Evolutionary conservation across 2,329 filamentous ascomycete species (phyloP).

Genomic region (Microthyrium microscopicum): DNA sequence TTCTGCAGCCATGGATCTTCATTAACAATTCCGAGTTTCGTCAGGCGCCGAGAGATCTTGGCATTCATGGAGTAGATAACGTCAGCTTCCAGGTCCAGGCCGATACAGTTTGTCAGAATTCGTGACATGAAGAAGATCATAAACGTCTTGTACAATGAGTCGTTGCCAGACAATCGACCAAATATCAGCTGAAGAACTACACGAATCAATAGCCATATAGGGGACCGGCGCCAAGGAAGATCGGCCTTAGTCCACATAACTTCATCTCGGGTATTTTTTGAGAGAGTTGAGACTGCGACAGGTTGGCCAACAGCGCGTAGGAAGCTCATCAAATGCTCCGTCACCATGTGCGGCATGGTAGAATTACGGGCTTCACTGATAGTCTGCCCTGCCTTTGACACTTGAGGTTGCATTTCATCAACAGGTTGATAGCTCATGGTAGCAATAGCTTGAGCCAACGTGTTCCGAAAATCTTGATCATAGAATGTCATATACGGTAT

Average conservation of each 20-base stretch:
- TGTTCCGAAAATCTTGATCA: neutral
- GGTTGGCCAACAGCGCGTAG: neutral
- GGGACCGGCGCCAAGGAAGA: neutral
- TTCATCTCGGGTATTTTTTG: neutral
- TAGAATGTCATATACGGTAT: neutral
- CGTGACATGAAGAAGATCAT: neutral
- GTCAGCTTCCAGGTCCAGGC: neutral
- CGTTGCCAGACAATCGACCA: neutral
- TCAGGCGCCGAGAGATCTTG: neutral
- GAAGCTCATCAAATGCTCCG: neutral
- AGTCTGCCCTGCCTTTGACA: neutral
- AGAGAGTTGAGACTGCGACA: neutral
- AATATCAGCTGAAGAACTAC: neutral
- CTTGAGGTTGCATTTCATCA: neutral
- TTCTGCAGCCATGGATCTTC: neutral
- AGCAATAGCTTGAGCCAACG: neutral
- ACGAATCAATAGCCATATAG: neutral
- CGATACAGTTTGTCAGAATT: neutral
- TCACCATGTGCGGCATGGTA: neutral
- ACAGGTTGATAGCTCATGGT: neutral
- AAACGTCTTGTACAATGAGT: neutral
- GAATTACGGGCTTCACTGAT: neutral
- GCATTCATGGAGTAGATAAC: neutral
- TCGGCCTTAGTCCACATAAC: neutral
- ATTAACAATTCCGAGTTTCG: neutral